Percentiles rank a stretch among this genome's conserved stretches.
Evolutionary conservation across 148 eudicot species (phyloP).

Genomic region (Cornus suecica): DNA sequence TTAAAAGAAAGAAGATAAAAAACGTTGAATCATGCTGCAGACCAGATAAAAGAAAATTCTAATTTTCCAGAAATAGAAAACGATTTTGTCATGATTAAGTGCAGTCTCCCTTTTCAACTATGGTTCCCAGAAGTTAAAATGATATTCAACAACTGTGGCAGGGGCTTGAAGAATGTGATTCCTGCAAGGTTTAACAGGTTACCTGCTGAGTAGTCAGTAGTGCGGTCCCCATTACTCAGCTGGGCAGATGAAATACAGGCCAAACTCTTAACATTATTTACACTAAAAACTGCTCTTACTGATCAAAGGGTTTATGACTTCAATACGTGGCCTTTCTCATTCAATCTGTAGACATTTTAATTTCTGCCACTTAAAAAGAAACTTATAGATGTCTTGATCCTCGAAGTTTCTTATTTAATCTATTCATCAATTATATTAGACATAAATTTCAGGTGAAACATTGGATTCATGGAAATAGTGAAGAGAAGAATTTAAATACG

Average conservation of each 20-base stretch:
- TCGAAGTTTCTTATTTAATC: not conserved
- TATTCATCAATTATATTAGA: constrained; percentile 1
- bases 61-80: not conserved
- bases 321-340: not conserved
- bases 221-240: too few species aligned
- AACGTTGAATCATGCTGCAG: not conserved
- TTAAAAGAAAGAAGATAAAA: too few species aligned
- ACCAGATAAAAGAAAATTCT: not conserved
- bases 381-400: not conserved
- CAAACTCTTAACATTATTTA: too few species aligned
- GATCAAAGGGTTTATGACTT: not conserved
- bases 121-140: not conserved
- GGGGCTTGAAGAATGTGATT: not conserved
- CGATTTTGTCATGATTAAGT: not conserved
- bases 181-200: not conserved
- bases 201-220: too few species aligned
- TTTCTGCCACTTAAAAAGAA: not conserved
- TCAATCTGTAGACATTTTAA: not conserved
- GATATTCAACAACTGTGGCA: not conserved
- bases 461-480: not conserved
- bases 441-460: not conserved
- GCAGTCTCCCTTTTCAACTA: not conserved
- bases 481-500: not conserved
- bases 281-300: not conserved
- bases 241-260: too few species aligned